phyloP scores from a whole-genome alignment of 495 filamentous ascomycete species.

The Xylaria longipes region DNA sequence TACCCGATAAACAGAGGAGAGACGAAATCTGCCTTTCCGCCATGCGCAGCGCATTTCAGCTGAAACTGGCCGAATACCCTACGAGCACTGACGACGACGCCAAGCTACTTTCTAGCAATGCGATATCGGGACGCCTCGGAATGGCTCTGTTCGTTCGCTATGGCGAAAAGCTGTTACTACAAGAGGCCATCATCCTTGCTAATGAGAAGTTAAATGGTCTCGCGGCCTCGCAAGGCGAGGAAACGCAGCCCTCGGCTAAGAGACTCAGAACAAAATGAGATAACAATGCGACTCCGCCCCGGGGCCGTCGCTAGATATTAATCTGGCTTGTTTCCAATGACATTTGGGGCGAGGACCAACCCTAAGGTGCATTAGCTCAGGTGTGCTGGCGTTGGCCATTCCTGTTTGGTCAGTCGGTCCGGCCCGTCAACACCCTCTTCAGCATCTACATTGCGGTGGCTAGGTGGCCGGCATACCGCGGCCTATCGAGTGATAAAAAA shows the following conservation, averaged over 20 bases:
- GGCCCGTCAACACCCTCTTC: not conserved
- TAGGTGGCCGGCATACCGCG: not conserved
- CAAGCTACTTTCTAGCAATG: constrained; percentile 50
- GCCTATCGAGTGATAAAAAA: not conserved
- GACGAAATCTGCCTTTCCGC: constrained; percentile 49
- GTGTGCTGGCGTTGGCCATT: not conserved
- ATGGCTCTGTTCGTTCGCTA: constrained; percentile 80
- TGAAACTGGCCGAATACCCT: constrained; percentile 61
- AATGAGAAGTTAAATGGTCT: constrained; percentile 40
- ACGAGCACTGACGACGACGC: constrained; percentile 70
- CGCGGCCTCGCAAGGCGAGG: constrained; percentile 38
- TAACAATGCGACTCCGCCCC: not conserved
- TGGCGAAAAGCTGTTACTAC: constrained; percentile 79
- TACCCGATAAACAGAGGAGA: constrained; percentile 48
- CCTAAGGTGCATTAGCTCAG: not conserved
- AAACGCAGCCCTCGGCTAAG: constrained; percentile 49
- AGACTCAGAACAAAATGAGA: constrained; percentile 43
- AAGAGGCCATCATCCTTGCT: constrained; percentile 52
- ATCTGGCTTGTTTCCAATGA: not conserved
- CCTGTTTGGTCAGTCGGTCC: not conserved
- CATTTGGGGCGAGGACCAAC: not conserved
- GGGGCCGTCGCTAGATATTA: not conserved
- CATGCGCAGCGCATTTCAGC: constrained; percentile 48
- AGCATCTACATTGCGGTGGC: not conserved
- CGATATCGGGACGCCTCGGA: constrained; percentile 49